Evolutionary conservation across 2,329 filamentous ascomycete species (phyloP).

Genomic region (Epichloe brachyelytri): DNA sequence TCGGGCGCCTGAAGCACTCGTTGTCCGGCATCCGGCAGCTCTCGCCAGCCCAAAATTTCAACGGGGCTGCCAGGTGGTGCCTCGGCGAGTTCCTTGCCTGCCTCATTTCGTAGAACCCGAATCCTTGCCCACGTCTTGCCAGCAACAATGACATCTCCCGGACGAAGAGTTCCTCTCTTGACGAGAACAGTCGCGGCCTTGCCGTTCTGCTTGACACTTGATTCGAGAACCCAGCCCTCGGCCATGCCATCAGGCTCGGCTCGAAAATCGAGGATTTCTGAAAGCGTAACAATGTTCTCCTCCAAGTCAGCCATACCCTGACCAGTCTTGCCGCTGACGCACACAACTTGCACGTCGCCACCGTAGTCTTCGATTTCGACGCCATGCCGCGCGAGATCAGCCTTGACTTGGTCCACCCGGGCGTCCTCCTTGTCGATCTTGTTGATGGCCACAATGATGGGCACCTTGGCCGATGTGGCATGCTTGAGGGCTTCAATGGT

Average conservation of each 20-base stretch:
- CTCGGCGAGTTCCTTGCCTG: conserved; percentile 55
- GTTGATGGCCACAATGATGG: conserved; percentile 95
- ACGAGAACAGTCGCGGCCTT: conserved; percentile 83
- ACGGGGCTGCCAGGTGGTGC: conserved; percentile 81
- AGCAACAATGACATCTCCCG: conserved; percentile 74
- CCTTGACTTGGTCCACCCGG: conserved; percentile 71
- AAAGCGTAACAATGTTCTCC: conserved; percentile 74
- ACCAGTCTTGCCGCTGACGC: conserved; percentile 87
- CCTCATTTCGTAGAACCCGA: conserved; percentile 74
- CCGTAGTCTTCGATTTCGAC: conserved; percentile 92
- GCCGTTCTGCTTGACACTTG: conserved; percentile 72
- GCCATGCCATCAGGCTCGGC: conserved; percentile 64
- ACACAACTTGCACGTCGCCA: conserved; percentile 84
- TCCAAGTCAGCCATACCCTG: conserved; percentile 84
- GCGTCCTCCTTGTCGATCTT: conserved; percentile 87
- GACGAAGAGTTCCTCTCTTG: conserved; percentile 69
- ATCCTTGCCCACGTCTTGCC: conserved; percentile 81
- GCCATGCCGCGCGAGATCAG: conserved; percentile 69
- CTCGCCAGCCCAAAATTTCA: conserved; percentile 89
- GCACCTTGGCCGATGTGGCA: conserved; percentile 72
- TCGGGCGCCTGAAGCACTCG: conserved; percentile 71
- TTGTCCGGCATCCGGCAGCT: conserved; percentile 69
- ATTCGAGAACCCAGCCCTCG: conserved; percentile 91
- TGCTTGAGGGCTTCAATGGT: conserved; percentile 95
- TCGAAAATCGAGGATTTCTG: conserved; percentile 82